These are phyloP conservation scores for Boletus subcaerulescens DNA, from an alignment of 768 basidiomycete genomes.

Conservation along the genomic window DNA sequence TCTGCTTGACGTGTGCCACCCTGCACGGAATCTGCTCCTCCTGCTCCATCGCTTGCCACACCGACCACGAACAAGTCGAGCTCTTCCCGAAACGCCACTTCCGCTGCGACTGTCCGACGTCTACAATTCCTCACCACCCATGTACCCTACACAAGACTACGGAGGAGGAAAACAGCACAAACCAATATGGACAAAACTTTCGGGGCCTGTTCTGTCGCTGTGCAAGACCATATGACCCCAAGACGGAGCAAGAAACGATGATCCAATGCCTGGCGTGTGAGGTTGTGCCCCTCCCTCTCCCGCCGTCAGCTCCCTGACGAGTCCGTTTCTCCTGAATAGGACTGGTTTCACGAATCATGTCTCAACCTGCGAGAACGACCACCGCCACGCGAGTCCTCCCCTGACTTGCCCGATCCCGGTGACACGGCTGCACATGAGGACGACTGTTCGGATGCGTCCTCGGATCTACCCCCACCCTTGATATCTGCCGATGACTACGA, in stretches of 20 bases:
- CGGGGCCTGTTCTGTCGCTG: constrained; percentile 72
- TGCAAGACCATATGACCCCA: constrained; percentile 65
- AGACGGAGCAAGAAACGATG: constrained; percentile 79
- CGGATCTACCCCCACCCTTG: constrained; percentile 64
- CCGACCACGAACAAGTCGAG: constrained; percentile 82
- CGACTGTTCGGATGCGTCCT: constrained; percentile 58
- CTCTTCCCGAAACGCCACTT: constrained; percentile 83
- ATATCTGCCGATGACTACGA: constrained; percentile 72
- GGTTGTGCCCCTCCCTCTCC: constrained; percentile 36
- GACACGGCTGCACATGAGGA: constrained; percentile 36
- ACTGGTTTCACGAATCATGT: constrained; percentile 92
- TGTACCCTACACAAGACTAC: constrained; percentile 59
- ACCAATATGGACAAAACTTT: constrained; percentile 76
- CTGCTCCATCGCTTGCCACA: constrained; percentile 85
- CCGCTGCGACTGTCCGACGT: constrained; percentile 82
- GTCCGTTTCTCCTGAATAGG: constrained; percentile 39
- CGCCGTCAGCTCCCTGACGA: neutral
- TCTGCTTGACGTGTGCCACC: constrained; percentile 71
- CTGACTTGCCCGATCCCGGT: constrained; percentile 12
- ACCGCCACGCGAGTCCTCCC: constrained; percentile 41
- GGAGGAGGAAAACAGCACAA: constrained; percentile 56
- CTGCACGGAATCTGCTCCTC: constrained; percentile 75
- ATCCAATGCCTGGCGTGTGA: constrained; percentile 85
- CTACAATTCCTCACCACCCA: constrained; percentile 46
- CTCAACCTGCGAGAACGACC: constrained; percentile 74